Conservation (phyloP, 2,329 filamentous ascomycete species). For the Neocucurbitaria cava region DNA sequence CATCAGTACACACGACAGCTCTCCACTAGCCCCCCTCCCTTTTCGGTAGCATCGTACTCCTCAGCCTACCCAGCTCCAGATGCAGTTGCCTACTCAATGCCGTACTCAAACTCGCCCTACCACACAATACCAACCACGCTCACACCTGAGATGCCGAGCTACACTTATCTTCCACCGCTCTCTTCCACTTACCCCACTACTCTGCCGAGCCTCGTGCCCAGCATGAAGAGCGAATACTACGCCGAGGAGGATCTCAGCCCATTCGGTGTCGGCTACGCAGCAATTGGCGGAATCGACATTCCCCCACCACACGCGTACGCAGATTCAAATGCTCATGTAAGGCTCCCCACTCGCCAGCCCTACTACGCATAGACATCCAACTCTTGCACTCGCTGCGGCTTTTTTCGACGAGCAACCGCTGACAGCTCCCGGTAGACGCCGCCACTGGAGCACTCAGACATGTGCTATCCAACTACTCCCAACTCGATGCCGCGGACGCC, state of each 20-base stretch:
- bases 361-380: conserved; percentile 44
- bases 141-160: conserved; percentile 52
- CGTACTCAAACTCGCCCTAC: conserved; percentile 58
- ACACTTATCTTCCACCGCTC: conserved; percentile 63
- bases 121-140: conserved; percentile 48
- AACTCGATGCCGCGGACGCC: conserved; percentile 76
- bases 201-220: conserved; percentile 66
- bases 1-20: conserved; percentile 72
- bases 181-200: conserved; percentile 59
- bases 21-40: conserved; percentile 74
- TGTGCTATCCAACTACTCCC: conserved; percentile 67
- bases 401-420: conserved; percentile 43
- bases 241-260: conserved; percentile 67
- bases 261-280: conserved; percentile 73
- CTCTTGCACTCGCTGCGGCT: conserved; percentile 33
- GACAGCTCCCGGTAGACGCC: conserved; percentile 67
- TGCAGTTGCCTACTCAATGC: conserved; percentile 64
- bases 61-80: conserved; percentile 72
- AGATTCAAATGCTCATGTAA: conserved; percentile 77
- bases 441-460: conserved; percentile 71
- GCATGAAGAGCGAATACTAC: conserved; percentile 72
- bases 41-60: conserved; percentile 62
- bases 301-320: conserved; percentile 68
- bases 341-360: conserved; percentile 57
- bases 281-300: conserved; percentile 69